Conservation (phyloP, 208 protist genomes). For the Trypanosoma lewisi region DNA sequence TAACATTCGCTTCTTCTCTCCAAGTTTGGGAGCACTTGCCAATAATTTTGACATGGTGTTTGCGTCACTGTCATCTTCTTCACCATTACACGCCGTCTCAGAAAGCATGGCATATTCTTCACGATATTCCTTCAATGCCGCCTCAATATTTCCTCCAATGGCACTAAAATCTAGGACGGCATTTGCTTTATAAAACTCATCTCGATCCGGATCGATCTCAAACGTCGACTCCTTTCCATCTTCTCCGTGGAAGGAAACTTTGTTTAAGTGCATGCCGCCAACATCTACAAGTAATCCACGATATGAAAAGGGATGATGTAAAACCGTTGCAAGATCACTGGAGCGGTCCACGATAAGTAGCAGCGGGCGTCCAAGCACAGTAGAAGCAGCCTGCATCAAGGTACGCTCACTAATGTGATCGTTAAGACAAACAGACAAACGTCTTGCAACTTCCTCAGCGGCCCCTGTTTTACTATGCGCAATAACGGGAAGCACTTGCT, state of each 20-base stretch:
- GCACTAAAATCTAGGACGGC: constrained; percentile 66
- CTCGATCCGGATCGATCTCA: constrained; percentile 84
- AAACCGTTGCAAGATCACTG: constrained; percentile 73
- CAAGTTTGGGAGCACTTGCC: constrained; percentile 67
- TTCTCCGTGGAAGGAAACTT: constrained; percentile 41
- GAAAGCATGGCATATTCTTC: constrained; percentile 68
- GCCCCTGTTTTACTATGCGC: constrained; percentile 76
- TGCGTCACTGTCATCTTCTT: constrained; percentile 46
- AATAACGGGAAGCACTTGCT: constrained; percentile 82
- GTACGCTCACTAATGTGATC: constrained; percentile 76
- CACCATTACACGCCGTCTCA: constrained; percentile 25
- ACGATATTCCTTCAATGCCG: constrained; percentile 67
- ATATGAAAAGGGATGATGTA: constrained; percentile 91
- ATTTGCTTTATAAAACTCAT: constrained; percentile 76
- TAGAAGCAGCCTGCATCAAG: constrained; percentile 50
- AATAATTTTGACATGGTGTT: constrained; percentile 76
- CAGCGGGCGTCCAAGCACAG: constrained; percentile 69
- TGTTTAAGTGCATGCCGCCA: constrained; percentile 83
- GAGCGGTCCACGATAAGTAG: constrained; percentile 81
- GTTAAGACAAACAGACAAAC: constrained; percentile 57
- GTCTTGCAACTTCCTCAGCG: constrained; percentile 74
- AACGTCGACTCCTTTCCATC: constrained; percentile 64
- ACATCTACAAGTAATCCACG: constrained; percentile 80
- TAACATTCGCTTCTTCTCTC: constrained; percentile 80
- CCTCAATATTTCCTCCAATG: constrained; percentile 67